Base-by-base conservation (phyloP, 2,329 filamentous ascomycete genomes). In the Hypomyces perniciosus region DNA sequence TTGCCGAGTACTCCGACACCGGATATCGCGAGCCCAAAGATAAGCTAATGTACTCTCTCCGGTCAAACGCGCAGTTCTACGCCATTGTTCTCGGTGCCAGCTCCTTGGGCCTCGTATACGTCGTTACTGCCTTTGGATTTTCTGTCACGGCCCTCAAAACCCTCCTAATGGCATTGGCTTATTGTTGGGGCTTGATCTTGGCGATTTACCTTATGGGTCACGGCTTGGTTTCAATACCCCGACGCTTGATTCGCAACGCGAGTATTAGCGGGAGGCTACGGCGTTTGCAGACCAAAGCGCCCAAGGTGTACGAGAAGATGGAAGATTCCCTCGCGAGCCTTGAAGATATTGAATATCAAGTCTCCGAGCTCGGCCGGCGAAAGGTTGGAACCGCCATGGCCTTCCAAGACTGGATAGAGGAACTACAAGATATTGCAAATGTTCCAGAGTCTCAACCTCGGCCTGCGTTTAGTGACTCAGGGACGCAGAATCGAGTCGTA, bases 141-240 rank as follows among this genome's bases (percentile, higher is more conserved):
- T 79, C 83, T 28, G 79, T 86, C 53, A 76, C 75, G 2, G 86
- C 85, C 0, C 77, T 97, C 59, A 96, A 95, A 72, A 85, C 81
- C 34, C 75, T 95, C 38, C 78, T 95, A 56, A 96, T 99, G 88
- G 92, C 93, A 10, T 74, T 97, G 53, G 88, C 92, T 35, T 99
- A 99, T 68, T 89, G 90, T 54, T 97, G 91, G 87, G 90, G 91
- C 61, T 72, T 99, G 60, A 77, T 92, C 4, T 77, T 97, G 47
- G 93, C 91, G 42, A 96, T 99, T 55, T 97, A 96, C 63, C 77
- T 99, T 38, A 97, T 99, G 92, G 93, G 93, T 6, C 93, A 99
- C 68, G 93, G 93, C 6, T 76, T 99, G 28, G 93, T 99, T 31
- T 87, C 91, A 1, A 87, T 99, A 51, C 93, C 93, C 1, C 79